phyloP scores from a whole-genome alignment of 1,139 yeast genomes.

The Pichia cactophila region DNA sequence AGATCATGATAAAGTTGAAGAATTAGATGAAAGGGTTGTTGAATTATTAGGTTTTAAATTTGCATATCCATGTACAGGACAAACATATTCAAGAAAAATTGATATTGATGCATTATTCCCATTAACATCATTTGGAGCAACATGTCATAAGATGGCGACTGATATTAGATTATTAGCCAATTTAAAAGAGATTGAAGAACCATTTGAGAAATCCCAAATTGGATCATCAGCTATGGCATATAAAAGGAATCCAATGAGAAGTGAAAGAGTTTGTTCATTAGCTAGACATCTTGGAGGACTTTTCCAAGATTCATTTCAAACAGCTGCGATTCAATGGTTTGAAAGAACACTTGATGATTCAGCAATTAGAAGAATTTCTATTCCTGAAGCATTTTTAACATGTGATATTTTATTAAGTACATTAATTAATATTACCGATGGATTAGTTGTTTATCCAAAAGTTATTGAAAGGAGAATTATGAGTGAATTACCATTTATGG shows the following conservation, averaged over 20 bases:
- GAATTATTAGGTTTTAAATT: slow-evolving; percentile 88
- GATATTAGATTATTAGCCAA: slow-evolving; percentile 94
- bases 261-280: slow-evolving; percentile 96
- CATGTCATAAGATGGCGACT: slow-evolving; percentile 97
- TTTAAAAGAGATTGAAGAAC: slow-evolving; percentile 95
- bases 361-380: slow-evolving; percentile 93
- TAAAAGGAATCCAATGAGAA: slow-evolving; percentile 99
- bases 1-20: slow-evolving; percentile 92
- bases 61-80: slow-evolving; percentile 97
- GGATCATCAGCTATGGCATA: slow-evolving; percentile 99
- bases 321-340: slow-evolving; percentile 98
- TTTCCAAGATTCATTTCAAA: slow-evolving; percentile 88
- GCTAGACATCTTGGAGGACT: slow-evolving; percentile 91
- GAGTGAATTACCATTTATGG: slow-evolving; percentile 98
- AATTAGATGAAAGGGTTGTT: slow-evolving; percentile 82
- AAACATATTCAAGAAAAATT: slow-evolving; percentile 95
- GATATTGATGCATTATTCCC: slow-evolving; percentile 93
- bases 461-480: slow-evolving; percentile 94
- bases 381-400: slow-evolving; percentile 94
- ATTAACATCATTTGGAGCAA: slow-evolving; percentile 89
- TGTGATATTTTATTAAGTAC: slow-evolving; percentile 91
- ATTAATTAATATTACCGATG: slow-evolving; percentile 83
- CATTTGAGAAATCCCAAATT: slow-evolving; percentile 94
- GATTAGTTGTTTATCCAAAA: slow-evolving; percentile 95
- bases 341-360: slow-evolving; percentile 98